Percentiles rank a stretch among this genome's conserved stretches.
Conservation (phyloP, 2,329 filamentous ascomycete species). For the Cladobotryum mycophilum region DNA sequence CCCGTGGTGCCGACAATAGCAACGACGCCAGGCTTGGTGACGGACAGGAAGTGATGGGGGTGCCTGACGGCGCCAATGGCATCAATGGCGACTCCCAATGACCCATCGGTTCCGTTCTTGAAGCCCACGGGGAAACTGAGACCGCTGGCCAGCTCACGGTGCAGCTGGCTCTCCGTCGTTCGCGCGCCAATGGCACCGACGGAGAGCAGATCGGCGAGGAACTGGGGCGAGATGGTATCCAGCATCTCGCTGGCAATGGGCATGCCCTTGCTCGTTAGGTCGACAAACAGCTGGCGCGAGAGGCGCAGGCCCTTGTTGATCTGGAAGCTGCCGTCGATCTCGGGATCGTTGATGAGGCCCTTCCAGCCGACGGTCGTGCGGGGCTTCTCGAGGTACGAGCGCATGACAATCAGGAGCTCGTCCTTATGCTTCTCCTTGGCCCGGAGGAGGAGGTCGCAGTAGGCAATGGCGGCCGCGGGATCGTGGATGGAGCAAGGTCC, state of each 20-base stretch:
- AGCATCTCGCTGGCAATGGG: conserved; percentile 96
- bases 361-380: conserved; percentile 98
- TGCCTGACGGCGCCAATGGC: conserved; percentile 89
- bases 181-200: conserved; percentile 92
- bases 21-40: conserved; percentile 92
- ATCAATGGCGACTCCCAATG: conserved; percentile 83
- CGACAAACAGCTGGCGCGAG: conserved; percentile 84
- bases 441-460: conserved; percentile 76
- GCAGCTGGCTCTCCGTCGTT: conserved; percentile 92
- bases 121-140: conserved; percentile 97
- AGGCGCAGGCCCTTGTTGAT: conserved; percentile 95
- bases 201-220: conserved; percentile 84
- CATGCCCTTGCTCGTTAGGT: conserved; percentile 88
- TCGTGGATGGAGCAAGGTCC: conserved; percentile 98
- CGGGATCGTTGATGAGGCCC: conserved; percentile 95
- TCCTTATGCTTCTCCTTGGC: conserved; percentile 83
- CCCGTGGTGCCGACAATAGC: conserved; percentile 91
- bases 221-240: conserved; percentile 96
- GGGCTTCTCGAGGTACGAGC: conserved; percentile 96
- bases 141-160: conserved; percentile 89
- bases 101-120: conserved; percentile 98
- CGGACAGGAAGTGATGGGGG: conserved; percentile 93
- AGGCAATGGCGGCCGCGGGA: conserved; percentile 80
- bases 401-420: conserved; percentile 93
- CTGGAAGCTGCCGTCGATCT: conserved; percentile 97